Base-by-base conservation (phyloP, 345 rosid species). In the Pistacia vera region DNA sequence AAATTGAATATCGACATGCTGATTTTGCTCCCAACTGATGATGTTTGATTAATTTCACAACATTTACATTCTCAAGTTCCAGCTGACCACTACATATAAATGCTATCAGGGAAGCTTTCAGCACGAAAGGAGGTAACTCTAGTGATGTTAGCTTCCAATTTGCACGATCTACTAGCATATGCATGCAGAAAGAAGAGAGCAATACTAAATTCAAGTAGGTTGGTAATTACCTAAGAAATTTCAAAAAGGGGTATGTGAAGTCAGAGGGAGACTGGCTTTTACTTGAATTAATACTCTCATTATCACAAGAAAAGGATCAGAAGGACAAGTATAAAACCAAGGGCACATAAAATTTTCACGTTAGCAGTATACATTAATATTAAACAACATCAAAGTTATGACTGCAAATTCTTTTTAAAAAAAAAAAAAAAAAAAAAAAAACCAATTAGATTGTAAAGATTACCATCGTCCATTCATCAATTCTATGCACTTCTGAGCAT, bases 391-490 rank as follows among this genome's bases (percentile, higher is more conserved):
- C 55, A 60, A 30, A 4, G 48, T 44, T 12, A 28, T 71, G 28
- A 57, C 17, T 12, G 55, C 54, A 25, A 33, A 17, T 41, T 36
- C 56, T 55, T 28, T 54, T n/a, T n/a, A n/a, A n/a, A 49, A 35
- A 16, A 57, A 56, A 38, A 57, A 56, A 44, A 49, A 16, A 38
- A 22, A 28, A 60, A 22, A 38, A 57, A 56, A 44, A 49, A 16
- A 38, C 5, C 18, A 60, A 70, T 13, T 60, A 48, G 59, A 17
- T 0, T 62, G 17, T 13, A 63, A 44, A 48, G 36, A 28, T 82
- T 90, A 94, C 99, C 99, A 94, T 83, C 98, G 91, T 75, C 97
- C 97, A 54, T 91, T 86, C 97, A 94, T 96, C 88, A 90, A 73
- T 49, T 96, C 95, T 76, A 96, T 85, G 83, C 99, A 96, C 83